A percentile compares a stretch with the other conserved stretches of the same genome.
phyloP scores from a whole-genome alignment of 371 early-diverging fungal genomes.

The Apophysomyces elegans region DNA sequence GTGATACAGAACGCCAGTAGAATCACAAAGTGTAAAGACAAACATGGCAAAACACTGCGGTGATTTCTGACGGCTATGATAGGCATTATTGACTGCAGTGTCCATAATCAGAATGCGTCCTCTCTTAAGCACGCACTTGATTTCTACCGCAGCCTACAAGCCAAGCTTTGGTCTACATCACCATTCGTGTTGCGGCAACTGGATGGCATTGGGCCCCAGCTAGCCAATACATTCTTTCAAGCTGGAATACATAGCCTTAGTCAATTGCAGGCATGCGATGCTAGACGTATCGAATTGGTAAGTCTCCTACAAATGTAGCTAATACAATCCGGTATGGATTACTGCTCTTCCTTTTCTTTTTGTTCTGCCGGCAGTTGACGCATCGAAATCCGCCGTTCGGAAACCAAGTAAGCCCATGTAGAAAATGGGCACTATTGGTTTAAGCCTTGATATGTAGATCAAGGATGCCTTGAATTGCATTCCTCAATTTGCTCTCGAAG shows the following conservation, averaged over 20 bases:
- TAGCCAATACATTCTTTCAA: slow-evolving; percentile 31
- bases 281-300: slow-evolving; percentile 50
- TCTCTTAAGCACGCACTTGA: slow-evolving; percentile 38
- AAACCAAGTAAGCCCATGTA: slow-evolving; percentile 30
- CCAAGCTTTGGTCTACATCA: slow-evolving; percentile 47
- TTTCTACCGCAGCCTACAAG: slow-evolving; percentile 43
- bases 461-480: slow-evolving; percentile 20
- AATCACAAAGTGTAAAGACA: slow-evolving; percentile 39
- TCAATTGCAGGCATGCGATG: slow-evolving; percentile 38
- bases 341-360: slow-evolving; percentile 2
- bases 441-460: background rate
- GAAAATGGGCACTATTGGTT: no score
- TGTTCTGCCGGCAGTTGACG: slow-evolving; percentile 29
- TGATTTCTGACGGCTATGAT: background rate
- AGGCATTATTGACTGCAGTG: slow-evolving; percentile 50
- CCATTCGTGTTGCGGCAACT: slow-evolving; percentile 43
- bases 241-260: slow-evolving; percentile 42
- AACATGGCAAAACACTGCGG: background rate
- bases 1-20: slow-evolving; percentile 41
- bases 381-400: slow-evolving; percentile 60
- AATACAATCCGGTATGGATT: background rate
- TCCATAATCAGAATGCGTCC: slow-evolving; percentile 26
- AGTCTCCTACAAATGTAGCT: background rate
- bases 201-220: slow-evolving; percentile 44
- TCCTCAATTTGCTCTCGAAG: slow-evolving; percentile 21